Percentiles rank a stretch among this genome's conserved stretches.
Evolutionary conservation across 208 protist species (phyloP).

Genomic region (Trypanosoma scelopori): DNA sequence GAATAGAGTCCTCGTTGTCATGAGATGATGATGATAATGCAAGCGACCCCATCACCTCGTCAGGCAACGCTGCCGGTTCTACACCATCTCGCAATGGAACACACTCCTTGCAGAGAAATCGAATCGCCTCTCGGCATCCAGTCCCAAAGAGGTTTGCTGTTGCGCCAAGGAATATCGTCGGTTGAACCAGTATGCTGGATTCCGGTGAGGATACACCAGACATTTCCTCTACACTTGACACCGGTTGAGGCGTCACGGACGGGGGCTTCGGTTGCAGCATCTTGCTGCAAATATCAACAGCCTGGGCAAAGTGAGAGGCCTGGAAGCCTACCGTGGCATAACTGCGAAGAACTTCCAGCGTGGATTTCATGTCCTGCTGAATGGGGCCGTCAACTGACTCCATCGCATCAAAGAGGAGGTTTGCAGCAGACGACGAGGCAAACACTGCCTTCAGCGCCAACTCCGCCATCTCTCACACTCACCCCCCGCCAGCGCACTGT

Average conservation of each 20-base stretch:
- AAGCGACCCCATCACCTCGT: conserved; percentile 7
- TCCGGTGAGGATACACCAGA: not conserved
- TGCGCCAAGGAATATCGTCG: conserved; percentile 68
- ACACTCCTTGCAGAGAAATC: conserved; percentile 77
- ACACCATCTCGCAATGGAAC: conserved; percentile 31
- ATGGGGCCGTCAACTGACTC: conserved; percentile 39
- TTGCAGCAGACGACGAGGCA: conserved; percentile 33
- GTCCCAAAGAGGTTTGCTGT: conserved; percentile 84
- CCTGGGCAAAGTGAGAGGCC: conserved; percentile 67
- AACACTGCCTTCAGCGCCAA: conserved; percentile 57
- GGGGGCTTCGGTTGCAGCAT: conserved; percentile 62
- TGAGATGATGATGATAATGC: not conserved
- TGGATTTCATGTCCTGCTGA: conserved; percentile 29
- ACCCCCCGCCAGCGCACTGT: too few species aligned
- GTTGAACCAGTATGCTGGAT: conserved; percentile 30
- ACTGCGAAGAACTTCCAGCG: conserved; percentile 26
- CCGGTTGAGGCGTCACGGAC: conserved; percentile 26
- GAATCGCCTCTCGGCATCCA: conserved; percentile 75
- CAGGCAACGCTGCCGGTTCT: conserved; percentile 20
- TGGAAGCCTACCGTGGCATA: conserved; percentile 74
- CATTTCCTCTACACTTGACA: not conserved
- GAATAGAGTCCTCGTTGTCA: conserved; percentile 5
- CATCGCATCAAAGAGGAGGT: not conserved
- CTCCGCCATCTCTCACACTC: conserved; percentile 33
- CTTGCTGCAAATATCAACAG: conserved; percentile 38